Evolutionary conservation across 805 yeast species (phyloP).

Genomic region (Brettanomyces nanus): DNA sequence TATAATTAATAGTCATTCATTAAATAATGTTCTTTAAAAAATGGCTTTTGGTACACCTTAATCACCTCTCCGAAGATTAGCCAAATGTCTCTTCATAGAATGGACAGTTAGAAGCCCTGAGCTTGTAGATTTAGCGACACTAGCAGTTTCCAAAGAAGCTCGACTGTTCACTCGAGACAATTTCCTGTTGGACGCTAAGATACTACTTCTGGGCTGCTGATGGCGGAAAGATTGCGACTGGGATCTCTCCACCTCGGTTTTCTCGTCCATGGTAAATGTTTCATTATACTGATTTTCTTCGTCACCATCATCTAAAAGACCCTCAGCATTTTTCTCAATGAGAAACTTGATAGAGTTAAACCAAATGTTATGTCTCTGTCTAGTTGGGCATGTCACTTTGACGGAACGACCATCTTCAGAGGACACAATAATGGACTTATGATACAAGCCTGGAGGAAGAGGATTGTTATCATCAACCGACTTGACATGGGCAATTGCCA

Average conservation of each 20-base stretch:
- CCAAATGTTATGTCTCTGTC: conserved; percentile 90
- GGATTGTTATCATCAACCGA: conserved; percentile 82
- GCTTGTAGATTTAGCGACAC: too few relatives aligned
- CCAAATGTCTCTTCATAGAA: too few relatives aligned
- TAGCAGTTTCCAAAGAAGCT: too few relatives aligned
- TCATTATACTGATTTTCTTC: conserved; percentile 30
- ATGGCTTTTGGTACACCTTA: too few relatives aligned
- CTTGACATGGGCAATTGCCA: conserved; percentile 72
- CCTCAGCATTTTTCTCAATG: conserved; percentile 57
- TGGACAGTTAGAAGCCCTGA: too few relatives aligned
- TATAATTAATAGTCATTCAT: not conserved
- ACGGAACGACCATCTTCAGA: conserved; percentile 48
- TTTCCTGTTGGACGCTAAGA: not conserved
- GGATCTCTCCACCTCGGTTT: conserved; percentile 21
- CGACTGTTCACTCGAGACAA: not conserved
- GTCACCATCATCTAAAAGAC: conserved; percentile 37
- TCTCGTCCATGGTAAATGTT: conserved; percentile 20
- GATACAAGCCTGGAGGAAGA: conserved; percentile 79
- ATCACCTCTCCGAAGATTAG: too few relatives aligned
- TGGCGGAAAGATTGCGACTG: conserved; percentile 24
- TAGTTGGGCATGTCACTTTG: conserved; percentile 79
- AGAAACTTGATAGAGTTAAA: conserved; percentile 72
- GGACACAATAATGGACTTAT: conserved; percentile 71
- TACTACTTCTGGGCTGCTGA: conserved; percentile 16
- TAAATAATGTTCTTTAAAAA: too few relatives aligned